Conservation (phyloP, 768 basidiomycete species). For the Jaapia argillacea region DNA sequence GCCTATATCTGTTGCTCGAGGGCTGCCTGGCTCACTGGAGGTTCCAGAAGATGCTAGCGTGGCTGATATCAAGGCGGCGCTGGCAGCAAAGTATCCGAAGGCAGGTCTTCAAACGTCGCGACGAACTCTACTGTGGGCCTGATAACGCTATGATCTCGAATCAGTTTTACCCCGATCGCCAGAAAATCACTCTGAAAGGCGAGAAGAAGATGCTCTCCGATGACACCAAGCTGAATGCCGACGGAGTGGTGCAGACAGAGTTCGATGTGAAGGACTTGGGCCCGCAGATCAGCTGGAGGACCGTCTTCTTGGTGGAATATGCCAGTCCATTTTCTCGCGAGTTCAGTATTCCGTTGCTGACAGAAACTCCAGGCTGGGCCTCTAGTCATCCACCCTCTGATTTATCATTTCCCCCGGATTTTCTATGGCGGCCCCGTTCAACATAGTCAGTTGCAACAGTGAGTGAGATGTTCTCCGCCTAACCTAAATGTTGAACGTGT, state of each 20-base stretch:
- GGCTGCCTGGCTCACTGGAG: conserved; percentile 41
- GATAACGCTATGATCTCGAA: not conserved
- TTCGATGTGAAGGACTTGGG: conserved; percentile 85
- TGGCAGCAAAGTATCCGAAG: conserved; percentile 45
- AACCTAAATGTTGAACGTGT: not conserved
- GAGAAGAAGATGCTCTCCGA: conserved; percentile 56
- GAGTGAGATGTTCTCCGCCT: conserved; percentile 9
- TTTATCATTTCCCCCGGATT: conserved; percentile 61
- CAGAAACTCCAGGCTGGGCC: conserved; percentile 58
- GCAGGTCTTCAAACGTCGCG: conserved; percentile 18
- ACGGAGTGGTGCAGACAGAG: conserved; percentile 48
- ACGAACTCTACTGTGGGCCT: not conserved
- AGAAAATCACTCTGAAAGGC: conserved; percentile 59
- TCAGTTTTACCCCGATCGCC: conserved; percentile 67
- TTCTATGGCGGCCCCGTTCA: conserved; percentile 64
- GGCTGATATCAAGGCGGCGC: conserved; percentile 55
- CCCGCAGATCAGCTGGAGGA: conserved; percentile 79
- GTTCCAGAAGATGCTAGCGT: conserved; percentile 47
- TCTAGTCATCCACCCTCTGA: conserved; percentile 76
- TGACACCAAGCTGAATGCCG: conserved; percentile 50
- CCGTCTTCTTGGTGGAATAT: conserved; percentile 91
- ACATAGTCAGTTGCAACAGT: conserved; percentile 76
- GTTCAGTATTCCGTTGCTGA: not conserved
- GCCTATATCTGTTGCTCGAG: conserved; percentile 34
- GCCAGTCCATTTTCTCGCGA: conserved; percentile 34